Evolutionary conservation across 148 eudicot genomes (phyloP), one percentile per base, ranked within the genome.

Genomic region (Cornus kousa): DNA sequence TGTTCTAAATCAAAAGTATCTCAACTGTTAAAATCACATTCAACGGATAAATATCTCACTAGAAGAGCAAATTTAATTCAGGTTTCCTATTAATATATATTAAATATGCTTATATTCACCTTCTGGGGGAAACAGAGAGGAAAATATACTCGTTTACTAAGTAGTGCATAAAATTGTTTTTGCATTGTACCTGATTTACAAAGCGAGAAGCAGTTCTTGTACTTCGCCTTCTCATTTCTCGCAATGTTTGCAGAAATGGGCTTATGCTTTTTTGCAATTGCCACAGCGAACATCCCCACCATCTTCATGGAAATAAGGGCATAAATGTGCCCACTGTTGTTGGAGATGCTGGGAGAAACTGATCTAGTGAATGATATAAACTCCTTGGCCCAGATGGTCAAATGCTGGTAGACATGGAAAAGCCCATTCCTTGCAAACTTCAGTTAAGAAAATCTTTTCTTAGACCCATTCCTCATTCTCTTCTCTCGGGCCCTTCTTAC

Each of bases 151-250:
- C 4, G 2, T 53, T 12, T 53, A 53, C 19, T 11, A 23, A 57
- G 59, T 24, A 23, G 66, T 73, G 66, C 76, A 37, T 59, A 60
- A 20, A 32, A 43, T n/a, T 5, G 68, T 16, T 74, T 33, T 32
- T 35, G 39, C 23, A 14, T n/a, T 74, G 68, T 24, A 60, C n/a
- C 68, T 62, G 46, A 74, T 60, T 40, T 74, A 67, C 32, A 22
- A 33, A 74, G 76, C 57, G 17, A 57, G 14, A 57, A 74, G 60
- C 40, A 20, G 3, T 59, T 74, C 67, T 8, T 57, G 48, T 11
- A 8, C 28, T 33, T 20, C 43, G 32, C 35, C 67, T 74, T 57
- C 9, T 10, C 2, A 53, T 59, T 59, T 59, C 67, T 57, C 48
- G 19, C 59, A 0, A 53, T 53, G 19, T 12, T 13, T 53, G 17